Evolutionary conservation across 2,329 filamentous ascomycete genomes (phyloP).

Genomic region (Pseudopithomyces chartarum): DNA sequence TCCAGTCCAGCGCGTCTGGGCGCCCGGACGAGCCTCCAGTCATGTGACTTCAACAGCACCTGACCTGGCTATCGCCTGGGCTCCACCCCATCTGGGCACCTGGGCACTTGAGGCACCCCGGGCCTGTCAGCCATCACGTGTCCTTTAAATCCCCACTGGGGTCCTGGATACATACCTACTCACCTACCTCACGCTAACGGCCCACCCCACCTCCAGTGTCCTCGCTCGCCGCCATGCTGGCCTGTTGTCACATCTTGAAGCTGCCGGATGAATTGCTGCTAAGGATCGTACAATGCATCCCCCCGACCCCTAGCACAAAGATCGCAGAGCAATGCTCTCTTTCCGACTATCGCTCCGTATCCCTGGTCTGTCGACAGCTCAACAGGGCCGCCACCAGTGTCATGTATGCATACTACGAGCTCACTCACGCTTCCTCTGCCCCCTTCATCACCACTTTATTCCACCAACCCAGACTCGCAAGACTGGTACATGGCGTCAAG

Average conservation of each 20-base stretch:
- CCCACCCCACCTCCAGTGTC: not conserved
- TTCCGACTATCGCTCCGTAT: not conserved
- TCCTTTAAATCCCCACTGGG: too few relatives aligned
- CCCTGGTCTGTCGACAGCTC: not conserved
- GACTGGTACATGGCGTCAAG: not conserved
- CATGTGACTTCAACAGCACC: too few relatives aligned
- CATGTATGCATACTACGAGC: not conserved
- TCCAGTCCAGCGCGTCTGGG: too few relatives aligned
- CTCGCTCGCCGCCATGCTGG: not conserved
- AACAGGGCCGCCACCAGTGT: not conserved
- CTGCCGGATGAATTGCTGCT: conserved; percentile 1
- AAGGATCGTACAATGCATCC: not conserved
- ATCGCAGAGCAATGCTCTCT: not conserved
- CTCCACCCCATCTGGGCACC: too few relatives aligned
- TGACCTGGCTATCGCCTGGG: too few relatives aligned
- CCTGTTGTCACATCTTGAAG: not conserved
- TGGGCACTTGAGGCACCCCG: too few relatives aligned
- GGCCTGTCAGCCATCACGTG: too few relatives aligned
- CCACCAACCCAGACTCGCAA: not conserved
- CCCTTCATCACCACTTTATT: not conserved
- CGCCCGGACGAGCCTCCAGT: too few relatives aligned
- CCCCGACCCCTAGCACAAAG: not conserved
- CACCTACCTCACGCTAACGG: not conserved
- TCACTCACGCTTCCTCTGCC: not conserved
- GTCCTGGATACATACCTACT: too few relatives aligned